These are phyloP conservation scores for Rubroboletus pulcherrimus DNA, from an alignment of 768 basidiomycete genomes.

Conservation along the genomic window DNA sequence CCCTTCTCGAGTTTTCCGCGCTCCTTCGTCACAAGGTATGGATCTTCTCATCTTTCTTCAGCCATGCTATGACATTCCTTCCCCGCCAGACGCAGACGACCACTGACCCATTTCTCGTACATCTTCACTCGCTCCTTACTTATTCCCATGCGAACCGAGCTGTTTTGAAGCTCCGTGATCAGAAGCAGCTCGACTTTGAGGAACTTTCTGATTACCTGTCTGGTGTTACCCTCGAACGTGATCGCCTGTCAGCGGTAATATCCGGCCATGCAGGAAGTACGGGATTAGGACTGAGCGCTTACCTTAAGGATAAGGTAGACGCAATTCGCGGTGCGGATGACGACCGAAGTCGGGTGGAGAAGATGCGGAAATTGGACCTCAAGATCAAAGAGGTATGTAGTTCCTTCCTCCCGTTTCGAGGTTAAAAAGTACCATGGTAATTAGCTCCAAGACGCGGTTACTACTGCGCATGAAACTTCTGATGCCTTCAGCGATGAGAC, in stretches of 20 bases:
- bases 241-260: conserved; percentile 85
- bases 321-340: conserved; percentile 90
- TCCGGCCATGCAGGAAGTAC: conserved; percentile 84
- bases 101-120: conserved; percentile 85
- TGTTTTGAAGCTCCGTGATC: conserved; percentile 94
- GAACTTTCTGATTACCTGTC: conserved; percentile 94
- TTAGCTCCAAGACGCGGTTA: conserved; percentile 95
- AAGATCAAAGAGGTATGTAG: conserved; percentile 88
- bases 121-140: conserved; percentile 88
- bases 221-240: conserved; percentile 89
- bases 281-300: conserved; percentile 81
- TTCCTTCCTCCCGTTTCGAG: background rate
- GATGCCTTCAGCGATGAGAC: conserved; percentile 97
- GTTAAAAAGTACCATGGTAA: background rate
- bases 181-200: conserved; percentile 98
- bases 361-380: conserved; percentile 85
- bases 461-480: conserved; percentile 90
- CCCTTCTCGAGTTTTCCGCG: conserved; percentile 91
- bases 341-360: conserved; percentile 87
- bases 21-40: conserved; percentile 78
- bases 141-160: conserved; percentile 91
- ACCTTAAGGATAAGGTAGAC: conserved; percentile 90
- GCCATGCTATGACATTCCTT: background rate
- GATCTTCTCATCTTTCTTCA: background rate
- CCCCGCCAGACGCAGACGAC: conserved; percentile 73